phyloP scores from a whole-genome alignment of 495 filamentous ascomycete species.

The Talaromyces proteolyticus region DNA sequence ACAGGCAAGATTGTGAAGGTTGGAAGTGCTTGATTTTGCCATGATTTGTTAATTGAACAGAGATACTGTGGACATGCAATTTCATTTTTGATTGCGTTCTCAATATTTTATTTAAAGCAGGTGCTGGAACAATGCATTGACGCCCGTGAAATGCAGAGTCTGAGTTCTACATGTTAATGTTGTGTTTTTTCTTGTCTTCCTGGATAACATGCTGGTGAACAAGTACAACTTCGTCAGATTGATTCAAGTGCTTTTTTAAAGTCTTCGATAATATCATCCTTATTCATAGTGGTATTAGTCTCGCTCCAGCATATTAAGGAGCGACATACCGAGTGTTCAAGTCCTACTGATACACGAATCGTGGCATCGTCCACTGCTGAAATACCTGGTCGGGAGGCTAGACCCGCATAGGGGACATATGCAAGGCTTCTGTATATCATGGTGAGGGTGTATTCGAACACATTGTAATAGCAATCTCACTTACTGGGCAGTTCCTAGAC shows the following conservation, averaged over 20 bases:
- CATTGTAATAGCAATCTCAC: conserved; percentile 31
- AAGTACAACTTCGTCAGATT: too few species aligned
- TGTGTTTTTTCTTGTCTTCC: too few species aligned
- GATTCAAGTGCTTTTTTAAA: conserved; percentile 73
- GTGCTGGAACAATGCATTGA: too few species aligned
- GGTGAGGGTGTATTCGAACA: conserved; percentile 31
- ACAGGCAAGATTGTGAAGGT: conserved; percentile 64
- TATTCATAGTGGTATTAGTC: not conserved
- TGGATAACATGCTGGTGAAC: too few species aligned
- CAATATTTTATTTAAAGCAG: too few species aligned
- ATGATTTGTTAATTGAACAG: not conserved
- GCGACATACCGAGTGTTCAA: conserved; percentile 63
- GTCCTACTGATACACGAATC: conserved; percentile 83
- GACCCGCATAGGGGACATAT: conserved; percentile 79
- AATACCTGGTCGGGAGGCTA: conserved; percentile 62
- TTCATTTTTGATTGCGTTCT: too few species aligned
- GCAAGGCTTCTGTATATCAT: conserved; percentile 77
- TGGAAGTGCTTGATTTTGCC: not conserved
- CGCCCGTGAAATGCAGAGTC: too few species aligned
- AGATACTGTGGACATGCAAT: too few species aligned
- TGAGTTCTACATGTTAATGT: too few species aligned
- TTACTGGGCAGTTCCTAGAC: conserved; percentile 25
- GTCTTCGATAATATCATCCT: conserved; percentile 76
- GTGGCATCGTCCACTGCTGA: conserved; percentile 78
- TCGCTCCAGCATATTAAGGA: too few species aligned